A percentile compares a stretch with the other conserved stretches of the same genome.
Conservation (phyloP, 2,329 filamentous ascomycete genomes). For the Pseudocercospora pini-densiflorae region DNA sequence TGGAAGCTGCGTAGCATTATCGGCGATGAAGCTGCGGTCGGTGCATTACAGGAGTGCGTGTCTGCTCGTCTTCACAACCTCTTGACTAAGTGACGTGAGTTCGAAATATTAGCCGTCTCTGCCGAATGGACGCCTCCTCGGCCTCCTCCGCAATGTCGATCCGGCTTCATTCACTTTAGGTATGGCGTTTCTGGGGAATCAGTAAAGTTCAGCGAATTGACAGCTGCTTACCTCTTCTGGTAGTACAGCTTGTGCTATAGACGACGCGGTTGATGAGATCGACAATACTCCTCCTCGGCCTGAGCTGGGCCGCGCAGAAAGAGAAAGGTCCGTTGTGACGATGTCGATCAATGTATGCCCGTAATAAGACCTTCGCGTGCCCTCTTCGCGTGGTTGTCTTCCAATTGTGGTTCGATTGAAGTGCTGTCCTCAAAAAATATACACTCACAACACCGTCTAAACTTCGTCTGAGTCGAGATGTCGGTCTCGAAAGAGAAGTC, state of each 20-base stretch:
- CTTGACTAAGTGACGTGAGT: not conserved
- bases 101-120: conserved; percentile 1
- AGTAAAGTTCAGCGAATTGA: not conserved
- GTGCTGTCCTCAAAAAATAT: not conserved
- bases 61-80: not conserved
- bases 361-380: not conserved
- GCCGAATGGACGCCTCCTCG: not conserved
- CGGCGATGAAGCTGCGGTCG: not conserved
- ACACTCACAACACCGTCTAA: not conserved
- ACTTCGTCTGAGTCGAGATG: conserved; percentile 10
- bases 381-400: not conserved
- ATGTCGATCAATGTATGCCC: not conserved
- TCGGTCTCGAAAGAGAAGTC: conserved; percentile 5
- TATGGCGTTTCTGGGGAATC: not conserved
- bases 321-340: not conserved
- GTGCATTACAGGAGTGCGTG: not conserved
- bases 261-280: not conserved
- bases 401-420: not conserved
- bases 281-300: not conserved
- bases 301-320: conserved; percentile 5
- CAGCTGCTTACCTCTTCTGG: not conserved
- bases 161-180: conserved; percentile 4
- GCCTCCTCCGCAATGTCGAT: not conserved
- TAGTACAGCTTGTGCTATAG: not conserved
- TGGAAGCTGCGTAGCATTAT: no score